Conservation (phyloP, 2,329 filamentous ascomycete genomes). For the Fusarium nisikadoi region DNA sequence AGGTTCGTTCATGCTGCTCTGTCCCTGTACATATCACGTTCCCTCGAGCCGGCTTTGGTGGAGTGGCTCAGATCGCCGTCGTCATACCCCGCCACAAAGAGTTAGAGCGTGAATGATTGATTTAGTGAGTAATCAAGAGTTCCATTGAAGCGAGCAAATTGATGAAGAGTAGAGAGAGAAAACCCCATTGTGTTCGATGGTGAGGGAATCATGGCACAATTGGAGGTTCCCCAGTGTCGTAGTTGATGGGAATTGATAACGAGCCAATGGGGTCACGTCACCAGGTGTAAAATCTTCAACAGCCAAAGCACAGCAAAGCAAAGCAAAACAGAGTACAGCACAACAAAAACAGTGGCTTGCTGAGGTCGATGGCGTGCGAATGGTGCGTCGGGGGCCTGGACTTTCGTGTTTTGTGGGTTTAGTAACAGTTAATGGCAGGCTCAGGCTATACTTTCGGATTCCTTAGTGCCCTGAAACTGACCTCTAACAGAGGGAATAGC, state of each 20-base stretch:
- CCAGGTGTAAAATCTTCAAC: slow-evolving; percentile 15
- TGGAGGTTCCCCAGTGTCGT: neutral
- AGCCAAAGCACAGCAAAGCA: neutral
- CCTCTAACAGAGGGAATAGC: slow-evolving; percentile 27
- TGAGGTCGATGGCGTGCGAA: slow-evolving; percentile 35
- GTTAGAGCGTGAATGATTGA: slow-evolving; percentile 11
- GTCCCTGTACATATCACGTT: slow-evolving; percentile 26
- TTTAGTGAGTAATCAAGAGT: slow-evolving; percentile 1
- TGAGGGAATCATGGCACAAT: neutral
- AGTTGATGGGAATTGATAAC: slow-evolving; percentile 1
- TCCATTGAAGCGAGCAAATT: neutral
- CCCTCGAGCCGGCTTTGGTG: slow-evolving; percentile 36
- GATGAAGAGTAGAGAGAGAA: neutral
- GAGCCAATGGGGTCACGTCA: neutral
- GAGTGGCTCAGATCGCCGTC: slow-evolving; percentile 37
- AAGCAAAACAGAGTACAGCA: neutral
- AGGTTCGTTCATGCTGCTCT: neutral
- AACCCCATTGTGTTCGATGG: neutral
- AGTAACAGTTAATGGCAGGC: slow-evolving; percentile 13
- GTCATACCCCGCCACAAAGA: slow-evolving; percentile 40
- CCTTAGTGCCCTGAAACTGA: slow-evolving; percentile 31
- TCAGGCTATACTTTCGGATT: slow-evolving; percentile 2
- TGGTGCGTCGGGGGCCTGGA: slow-evolving; percentile 32
- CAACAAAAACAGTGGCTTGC: neutral
- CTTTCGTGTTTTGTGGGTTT: slow-evolving; percentile 31